These are phyloP conservation scores for Penicillium sclerotiorum DNA, from an alignment of 2,329 filamentous ascomycete genomes.

Conservation along the genomic window DNA sequence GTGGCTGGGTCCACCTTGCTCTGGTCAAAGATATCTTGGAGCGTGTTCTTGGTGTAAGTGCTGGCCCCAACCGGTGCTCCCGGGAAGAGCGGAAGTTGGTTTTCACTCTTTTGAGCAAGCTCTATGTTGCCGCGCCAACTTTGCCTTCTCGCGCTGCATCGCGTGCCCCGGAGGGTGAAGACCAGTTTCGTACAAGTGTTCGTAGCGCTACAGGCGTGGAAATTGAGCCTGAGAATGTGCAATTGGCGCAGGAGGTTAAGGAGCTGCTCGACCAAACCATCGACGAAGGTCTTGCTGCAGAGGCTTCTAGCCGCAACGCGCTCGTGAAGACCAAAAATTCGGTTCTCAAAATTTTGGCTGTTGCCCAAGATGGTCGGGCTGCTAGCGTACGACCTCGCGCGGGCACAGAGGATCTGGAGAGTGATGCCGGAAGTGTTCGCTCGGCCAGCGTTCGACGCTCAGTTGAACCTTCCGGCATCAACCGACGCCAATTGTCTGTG, in stretches of 20 bases:
- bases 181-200: conserved; percentile 56
- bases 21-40: conserved; percentile 78
- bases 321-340: conserved; percentile 51
- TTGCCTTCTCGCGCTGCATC: conserved; percentile 45
- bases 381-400: conserved; percentile 37
- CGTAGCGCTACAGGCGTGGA: conserved; percentile 53
- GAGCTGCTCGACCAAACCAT: conserved; percentile 62
- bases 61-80: conserved; percentile 37
- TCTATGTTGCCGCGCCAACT: conserved; percentile 72
- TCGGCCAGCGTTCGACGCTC: conserved; percentile 34
- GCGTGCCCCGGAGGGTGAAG: conserved; percentile 60
- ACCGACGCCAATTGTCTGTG: conserved; percentile 32
- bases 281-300: conserved; percentile 46
- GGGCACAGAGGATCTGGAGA: conserved; percentile 34
- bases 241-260: conserved; percentile 56
- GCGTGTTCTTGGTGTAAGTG: conserved; percentile 60
- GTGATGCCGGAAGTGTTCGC: conserved; percentile 34
- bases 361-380: conserved; percentile 52
- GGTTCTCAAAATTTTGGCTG: conserved; percentile 44
- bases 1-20: conserved; percentile 77
- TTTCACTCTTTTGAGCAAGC: conserved; percentile 76
- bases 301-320: conserved; percentile 48
- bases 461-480: conserved; percentile 30
- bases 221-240: conserved; percentile 54
- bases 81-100: conserved; percentile 84